A percentile compares a stretch with the other conserved stretches of the same genome.
Conservation (phyloP, 768 basidiomycete genomes). For the Lactarius hatsudake region DNA sequence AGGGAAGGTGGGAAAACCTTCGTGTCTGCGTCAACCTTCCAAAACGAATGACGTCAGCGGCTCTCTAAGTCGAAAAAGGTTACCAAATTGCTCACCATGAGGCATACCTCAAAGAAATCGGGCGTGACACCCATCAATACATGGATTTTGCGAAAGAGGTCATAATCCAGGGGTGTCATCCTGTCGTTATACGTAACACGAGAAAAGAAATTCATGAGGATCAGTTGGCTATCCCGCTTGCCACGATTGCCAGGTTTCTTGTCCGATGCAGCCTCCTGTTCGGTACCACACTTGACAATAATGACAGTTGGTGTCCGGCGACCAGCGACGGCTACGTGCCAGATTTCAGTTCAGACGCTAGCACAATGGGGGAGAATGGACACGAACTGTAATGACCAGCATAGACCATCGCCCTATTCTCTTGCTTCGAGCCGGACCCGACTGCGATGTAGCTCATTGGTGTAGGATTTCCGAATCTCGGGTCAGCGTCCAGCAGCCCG, state of each 20-base stretch:
- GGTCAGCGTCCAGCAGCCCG: constrained; percentile 84
- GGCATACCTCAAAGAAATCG: constrained; percentile 94
- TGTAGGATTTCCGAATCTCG: constrained; percentile 91
- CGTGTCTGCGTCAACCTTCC: constrained; percentile 96
- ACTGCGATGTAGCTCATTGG: constrained; percentile 94
- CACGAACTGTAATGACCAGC: constrained; percentile 97
- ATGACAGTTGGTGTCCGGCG: constrained; percentile 92
- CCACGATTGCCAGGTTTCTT: constrained; percentile 98
- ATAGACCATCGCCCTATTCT: constrained; percentile 97
- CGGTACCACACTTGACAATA: constrained; percentile 95
- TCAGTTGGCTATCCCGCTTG: constrained; percentile 97
- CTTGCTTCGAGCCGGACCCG: constrained; percentile 81
- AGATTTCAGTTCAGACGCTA: not conserved
- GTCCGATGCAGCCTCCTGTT: constrained; percentile 73
- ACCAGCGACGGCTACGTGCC: constrained; percentile 63
- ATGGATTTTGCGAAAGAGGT: constrained; percentile 96
- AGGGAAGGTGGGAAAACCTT: constrained; percentile 91
- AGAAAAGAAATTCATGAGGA: constrained; percentile 99
- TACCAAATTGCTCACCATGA: constrained; percentile 73
- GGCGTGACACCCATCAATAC: constrained; percentile 98
- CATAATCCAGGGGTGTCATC: constrained; percentile 96
- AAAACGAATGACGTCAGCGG: constrained; percentile 16
- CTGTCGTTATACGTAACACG: constrained; percentile 99
- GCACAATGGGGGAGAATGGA: not conserved
- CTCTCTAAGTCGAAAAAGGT: not conserved